Evolutionary conservation across 805 yeast genomes (phyloP).

Genomic region (Nakazawaea wyomingensis): DNA sequence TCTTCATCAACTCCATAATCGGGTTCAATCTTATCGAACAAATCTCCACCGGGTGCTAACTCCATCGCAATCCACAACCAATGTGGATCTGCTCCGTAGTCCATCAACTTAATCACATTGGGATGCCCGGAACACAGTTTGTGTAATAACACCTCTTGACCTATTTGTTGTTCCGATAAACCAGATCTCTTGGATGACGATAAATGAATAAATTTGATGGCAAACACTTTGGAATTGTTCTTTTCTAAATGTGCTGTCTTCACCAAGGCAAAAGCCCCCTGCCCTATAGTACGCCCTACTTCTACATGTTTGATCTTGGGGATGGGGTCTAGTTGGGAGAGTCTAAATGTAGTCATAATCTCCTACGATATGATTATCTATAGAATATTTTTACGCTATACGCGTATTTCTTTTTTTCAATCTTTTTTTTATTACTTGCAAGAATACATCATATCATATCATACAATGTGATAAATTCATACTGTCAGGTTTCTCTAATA

Average conservation of each 20-base stretch:
- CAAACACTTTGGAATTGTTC: constrained; percentile 38
- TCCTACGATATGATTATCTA: too few relatives aligned
- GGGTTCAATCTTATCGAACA: constrained; percentile 75
- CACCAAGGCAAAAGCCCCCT: constrained; percentile 65
- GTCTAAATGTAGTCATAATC: constrained; percentile 23
- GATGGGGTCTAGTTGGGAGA: constrained; percentile 42
- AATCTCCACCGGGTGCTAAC: constrained; percentile 68
- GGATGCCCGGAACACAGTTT: constrained; percentile 52
- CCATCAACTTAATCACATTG: constrained; percentile 51
- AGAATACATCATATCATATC: too few relatives aligned
- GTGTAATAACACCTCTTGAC: constrained; percentile 55
- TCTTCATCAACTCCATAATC: constrained; percentile 64
- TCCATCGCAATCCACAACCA: constrained; percentile 69
- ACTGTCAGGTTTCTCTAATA: too few relatives aligned
- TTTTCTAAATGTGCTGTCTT: constrained; percentile 39
- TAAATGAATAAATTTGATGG: constrained; percentile 52
- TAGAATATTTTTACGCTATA: too few relatives aligned
- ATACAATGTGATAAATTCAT: too few relatives aligned
- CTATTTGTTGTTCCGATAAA: constrained; percentile 30
- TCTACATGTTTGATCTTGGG: constrained; percentile 44
- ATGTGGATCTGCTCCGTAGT: constrained; percentile 46
- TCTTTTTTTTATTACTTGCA: too few relatives aligned
- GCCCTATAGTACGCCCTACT: constrained; percentile 53
- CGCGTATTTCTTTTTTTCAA: too few relatives aligned
- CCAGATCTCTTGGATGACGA: constrained; percentile 27